These are phyloP conservation scores for Blumeria hordei DNA, from an alignment of 2,329 filamentous ascomycete species.

Conservation along the genomic window DNA sequence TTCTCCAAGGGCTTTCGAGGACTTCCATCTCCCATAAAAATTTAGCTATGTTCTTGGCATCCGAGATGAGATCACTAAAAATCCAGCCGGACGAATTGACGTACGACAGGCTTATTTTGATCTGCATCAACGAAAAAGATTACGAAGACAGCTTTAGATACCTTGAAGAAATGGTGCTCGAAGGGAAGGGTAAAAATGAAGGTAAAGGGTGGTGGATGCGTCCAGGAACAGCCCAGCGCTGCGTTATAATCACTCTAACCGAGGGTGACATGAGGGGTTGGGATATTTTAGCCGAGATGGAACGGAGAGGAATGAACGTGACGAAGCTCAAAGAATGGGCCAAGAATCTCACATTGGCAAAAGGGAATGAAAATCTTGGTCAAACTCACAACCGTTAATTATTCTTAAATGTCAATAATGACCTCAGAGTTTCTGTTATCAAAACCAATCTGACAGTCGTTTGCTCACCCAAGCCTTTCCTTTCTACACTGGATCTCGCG, in stretches of 20 bases:
- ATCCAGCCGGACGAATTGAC: slow-evolving; percentile 30
- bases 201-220: slow-evolving; percentile 14
- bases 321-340: slow-evolving; percentile 4
- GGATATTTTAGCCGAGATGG: slow-evolving; percentile 10
- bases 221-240: slow-evolving; percentile 7
- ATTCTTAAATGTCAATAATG: not conserved
- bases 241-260: slow-evolving; percentile 8
- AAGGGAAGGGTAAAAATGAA: slow-evolving; percentile 14
- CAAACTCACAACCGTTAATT: not conserved
- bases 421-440: no score
- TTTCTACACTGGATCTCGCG: no score
- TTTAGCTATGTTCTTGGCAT: slow-evolving; percentile 33
- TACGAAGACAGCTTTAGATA: slow-evolving; percentile 24
- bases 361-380: not conserved
- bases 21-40: slow-evolving; percentile 20
- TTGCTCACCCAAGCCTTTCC: no score
- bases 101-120: slow-evolving; percentile 35
- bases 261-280: slow-evolving; percentile 8
- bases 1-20: slow-evolving; percentile 21
- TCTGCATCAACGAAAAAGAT: slow-evolving; percentile 21
- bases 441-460: no score
- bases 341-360: slow-evolving; percentile 1
- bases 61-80: slow-evolving; percentile 32
- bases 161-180: slow-evolving; percentile 23
- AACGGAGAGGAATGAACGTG: slow-evolving; percentile 5